Evolutionary conservation across 202 grass and related monocot species (phyloP), one percentile per base, ranked within the genome.

Genomic region (Digitaria exilis): DNA sequence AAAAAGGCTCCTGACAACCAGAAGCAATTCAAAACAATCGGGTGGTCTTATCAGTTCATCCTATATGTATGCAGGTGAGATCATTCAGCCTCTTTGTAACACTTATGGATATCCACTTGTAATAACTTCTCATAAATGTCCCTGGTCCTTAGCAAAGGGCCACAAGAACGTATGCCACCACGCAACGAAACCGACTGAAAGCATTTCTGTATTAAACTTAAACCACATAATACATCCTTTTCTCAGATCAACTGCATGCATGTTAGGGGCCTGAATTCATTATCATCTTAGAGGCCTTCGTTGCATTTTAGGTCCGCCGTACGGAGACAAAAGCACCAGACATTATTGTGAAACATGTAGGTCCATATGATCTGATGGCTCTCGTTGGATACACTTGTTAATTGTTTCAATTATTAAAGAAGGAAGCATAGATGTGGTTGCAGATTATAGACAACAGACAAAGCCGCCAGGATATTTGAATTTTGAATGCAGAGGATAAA

Each of bases 311-410:
- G 65, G 65, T 73, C 9, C 72, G 60, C 9, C 62, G 34, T 43
- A 81, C 41, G 12, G 55, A 73, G 89, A 78, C 81, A 81, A 50
- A 54, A 63, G 46, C 55, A 81, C 78, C 60, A 48, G 29, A 19
- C 77, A 87, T 70, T 67, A 82, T 77, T 75, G 50, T 25, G 37
- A 50, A 73, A 59, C 57, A 74, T 11, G 32, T 66, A 73, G 80
- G 69, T 10, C 80, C 69, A 4, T 52, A 5, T 48, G 59, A 83
- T 43, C 71, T 66, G 81, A 61, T 61, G 57, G 30, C 57, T 74
- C 31, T 51, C 68, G 26, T 13, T 1, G 13, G 57, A 74, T 54
- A 42, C 30, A 74, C 31, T 83, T 42, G 39, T 65, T 74, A 75
- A 55, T 54, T 74, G n/a, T 69, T 82, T 63, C 55, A 34, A 30